Evolutionary conservation across 2,329 filamentous ascomycete species (phyloP).

Genomic region (Dactylellina drechsleri): DNA sequence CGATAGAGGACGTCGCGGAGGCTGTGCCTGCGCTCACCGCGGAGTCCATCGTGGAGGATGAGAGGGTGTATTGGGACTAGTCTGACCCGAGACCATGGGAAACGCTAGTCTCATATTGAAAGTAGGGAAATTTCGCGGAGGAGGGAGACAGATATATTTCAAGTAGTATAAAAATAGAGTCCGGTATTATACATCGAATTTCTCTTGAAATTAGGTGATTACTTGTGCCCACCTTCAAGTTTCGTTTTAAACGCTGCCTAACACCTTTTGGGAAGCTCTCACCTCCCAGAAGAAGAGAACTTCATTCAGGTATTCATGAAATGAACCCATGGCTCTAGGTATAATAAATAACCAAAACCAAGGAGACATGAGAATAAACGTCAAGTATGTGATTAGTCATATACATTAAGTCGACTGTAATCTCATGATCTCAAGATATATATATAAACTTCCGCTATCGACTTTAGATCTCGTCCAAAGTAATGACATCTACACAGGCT

Average conservation of each 20-base stretch:
- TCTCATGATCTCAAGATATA: too few species aligned
- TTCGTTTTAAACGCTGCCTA: conserved; percentile 1
- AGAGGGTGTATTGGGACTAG: not conserved
- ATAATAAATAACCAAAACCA: too few species aligned
- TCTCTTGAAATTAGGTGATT: not conserved
- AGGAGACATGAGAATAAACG: too few species aligned
- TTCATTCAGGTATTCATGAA: too few species aligned
- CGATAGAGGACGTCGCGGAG: conserved; percentile 15
- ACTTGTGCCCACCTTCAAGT: not conserved
- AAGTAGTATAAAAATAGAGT: not conserved
- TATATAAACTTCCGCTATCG: too few species aligned
- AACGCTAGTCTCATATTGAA: not conserved
- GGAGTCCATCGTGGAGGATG: not conserved
- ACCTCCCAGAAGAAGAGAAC: too few species aligned
- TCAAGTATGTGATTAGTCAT: too few species aligned
- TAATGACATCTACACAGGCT: too few species aligned
- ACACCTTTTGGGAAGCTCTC: not conserved
- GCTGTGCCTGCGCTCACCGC: conserved; percentile 13
- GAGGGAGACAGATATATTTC: not conserved
- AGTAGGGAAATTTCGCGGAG: not conserved
- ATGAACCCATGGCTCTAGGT: too few species aligned
- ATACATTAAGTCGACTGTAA: too few species aligned
- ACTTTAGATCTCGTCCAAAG: too few species aligned
- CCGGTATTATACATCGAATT: not conserved
- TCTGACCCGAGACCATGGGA: not conserved